Base-by-base conservation (phyloP, 2,329 filamentous ascomycete genomes). In the Helotiales sp. region DNA sequence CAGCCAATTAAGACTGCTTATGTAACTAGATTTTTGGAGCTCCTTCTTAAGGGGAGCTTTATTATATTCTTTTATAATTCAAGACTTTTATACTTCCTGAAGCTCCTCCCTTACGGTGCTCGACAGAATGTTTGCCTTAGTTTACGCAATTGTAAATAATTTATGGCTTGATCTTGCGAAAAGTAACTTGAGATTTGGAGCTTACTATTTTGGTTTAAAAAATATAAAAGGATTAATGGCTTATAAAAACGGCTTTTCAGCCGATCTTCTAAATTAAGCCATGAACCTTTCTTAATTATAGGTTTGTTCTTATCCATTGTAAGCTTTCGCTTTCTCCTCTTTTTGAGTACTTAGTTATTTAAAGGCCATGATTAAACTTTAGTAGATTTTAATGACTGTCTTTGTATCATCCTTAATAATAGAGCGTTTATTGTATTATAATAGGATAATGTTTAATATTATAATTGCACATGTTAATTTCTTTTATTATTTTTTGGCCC, bases 171-270 rank as follows among this genome's bases (percentile, higher is more conserved):
- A n/a, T n/a, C n/a, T n/a, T n/a, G n/a, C n/a, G n/a, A n/a, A n/a
- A n/a, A n/a, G n/a, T n/a, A n/a, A n/a, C n/a, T n/a, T n/a, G n/a
- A n/a, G n/a, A n/a, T n/a, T n/a, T n/a, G n/a, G n/a, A n/a, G n/a
- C n/a, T n/a, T n/a, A n/a, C n/a, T n/a, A n/a, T n/a, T n/a, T n/a
- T n/a, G n/a, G 47, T 66, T 63, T 24, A 69, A 28, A 66, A 69
- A 22, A 61, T 69, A 59, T 26, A 69, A 28, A 30, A 69, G 63
- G 59, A 63, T 63, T 40, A 69, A 49, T 8, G 63, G 63, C 60
- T 63, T 37, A 61, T 66, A 66, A 45, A 69, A 69, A 13, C 63
- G 66, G 34, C 52, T 63, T 28, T 28, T 49, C 28, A 68, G 59
- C 26, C 60, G 30, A 61, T 64, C 43, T 49, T 67, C 65, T 32